Conservation (phyloP, 306 rosid species). For the Rosa rugosa region DNA sequence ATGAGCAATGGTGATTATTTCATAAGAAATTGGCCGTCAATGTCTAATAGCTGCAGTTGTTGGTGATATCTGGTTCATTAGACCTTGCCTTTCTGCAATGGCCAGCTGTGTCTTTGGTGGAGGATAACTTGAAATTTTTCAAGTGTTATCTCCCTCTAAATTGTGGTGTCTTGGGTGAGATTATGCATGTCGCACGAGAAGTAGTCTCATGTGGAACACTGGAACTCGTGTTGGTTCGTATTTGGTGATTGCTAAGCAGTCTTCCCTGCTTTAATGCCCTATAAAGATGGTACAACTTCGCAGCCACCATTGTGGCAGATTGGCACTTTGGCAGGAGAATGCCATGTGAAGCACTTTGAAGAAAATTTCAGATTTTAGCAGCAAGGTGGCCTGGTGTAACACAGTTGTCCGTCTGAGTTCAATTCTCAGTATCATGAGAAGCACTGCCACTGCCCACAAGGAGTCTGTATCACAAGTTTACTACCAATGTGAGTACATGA, state of each 20-base stretch:
- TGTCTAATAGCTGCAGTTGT: not conserved
- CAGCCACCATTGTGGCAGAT: not conserved
- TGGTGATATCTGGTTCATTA: not conserved
- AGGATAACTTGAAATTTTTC: not conserved
- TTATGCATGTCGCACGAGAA: not conserved
- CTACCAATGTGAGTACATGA: conserved; percentile 1
- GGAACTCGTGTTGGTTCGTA: not conserved
- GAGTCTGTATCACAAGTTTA: not conserved
- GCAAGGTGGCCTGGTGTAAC: not conserved
- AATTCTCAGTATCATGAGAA: not conserved
- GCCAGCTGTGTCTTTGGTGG: not conserved
- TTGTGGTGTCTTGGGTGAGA: not conserved
- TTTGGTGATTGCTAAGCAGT: conserved; percentile 1
- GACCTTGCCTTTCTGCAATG: not conserved
- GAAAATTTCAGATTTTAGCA: not conserved
- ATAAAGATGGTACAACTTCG: not conserved
- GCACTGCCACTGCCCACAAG: not conserved
- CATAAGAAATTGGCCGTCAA: not conserved
- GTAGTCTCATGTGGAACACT: not conserved
- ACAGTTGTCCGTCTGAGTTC: not conserved
- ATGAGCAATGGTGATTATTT: conserved; percentile 1
- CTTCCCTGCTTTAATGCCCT: not conserved
- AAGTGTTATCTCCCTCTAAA: not conserved
- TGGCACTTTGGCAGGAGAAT: conserved; percentile 8
- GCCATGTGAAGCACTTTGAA: not conserved